Evolutionary conservation across 768 basidiomycete species (phyloP), one percentile per base, ranked within the genome.

Genomic region (Lactifluus hygrophoroides): DNA sequence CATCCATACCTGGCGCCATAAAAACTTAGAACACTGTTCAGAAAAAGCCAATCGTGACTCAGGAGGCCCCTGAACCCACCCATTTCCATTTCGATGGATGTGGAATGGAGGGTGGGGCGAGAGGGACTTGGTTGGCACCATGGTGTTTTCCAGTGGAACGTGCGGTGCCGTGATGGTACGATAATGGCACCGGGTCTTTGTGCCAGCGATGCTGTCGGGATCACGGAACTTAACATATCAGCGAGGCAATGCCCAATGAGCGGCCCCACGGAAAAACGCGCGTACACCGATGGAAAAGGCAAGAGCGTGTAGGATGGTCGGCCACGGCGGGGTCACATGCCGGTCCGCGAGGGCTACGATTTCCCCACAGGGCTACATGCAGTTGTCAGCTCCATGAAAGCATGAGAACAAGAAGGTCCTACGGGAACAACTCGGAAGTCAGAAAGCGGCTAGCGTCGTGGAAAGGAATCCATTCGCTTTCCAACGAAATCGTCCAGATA

Each of bases 291-390:
- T 17, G 10, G 42, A 45, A 55, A 55, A 56, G 59, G 54, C 14
- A 60, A 42, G 14, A n/a, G 28, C 1, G 28, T 51, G n/a, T 5
- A 32, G 17, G n/a, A 23, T 17, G 25, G 23, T 21, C 25, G 51
- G 52, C 27, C 38, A 28, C 8, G 8, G 19, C 14, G 6, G 2
- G 7, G 58, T 54, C 58, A 59, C 38, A 53, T 59, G 58, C n/a
- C 17, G 4, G 37, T 14, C 10, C 34, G 27, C n/a, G 34, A 27
- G 14, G 16, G 3, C 8, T 8, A 28, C 38, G 2, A 23, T 54
- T 59, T 50, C 58, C 58, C 40, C 40, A 59, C 13, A 54, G 38
- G 58, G 58, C 38, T 48, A 59, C 40, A 43, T 54, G 38, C 37
- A 17, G 23, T 25, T 25, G 21, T 25, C 14, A 2, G 5, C 4